Percentiles rank a stretch among this genome's conserved stretches.
Evolutionary conservation across 2,329 filamentous ascomycete genomes (phyloP).

Genomic region (Helotiales sp.): DNA sequence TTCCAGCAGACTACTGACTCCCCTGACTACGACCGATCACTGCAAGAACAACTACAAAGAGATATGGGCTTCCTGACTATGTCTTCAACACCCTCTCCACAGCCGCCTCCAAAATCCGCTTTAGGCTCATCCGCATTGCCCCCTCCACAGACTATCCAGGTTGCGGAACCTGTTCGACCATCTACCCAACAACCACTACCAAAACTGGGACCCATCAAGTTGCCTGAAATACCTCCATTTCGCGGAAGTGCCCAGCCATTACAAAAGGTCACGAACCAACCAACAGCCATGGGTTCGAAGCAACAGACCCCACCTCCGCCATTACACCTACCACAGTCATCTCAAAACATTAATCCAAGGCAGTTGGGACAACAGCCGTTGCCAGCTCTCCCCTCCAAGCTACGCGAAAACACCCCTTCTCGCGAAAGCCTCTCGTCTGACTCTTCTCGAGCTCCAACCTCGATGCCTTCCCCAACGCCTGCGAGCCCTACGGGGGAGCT

Average conservation of each 20-base stretch:
- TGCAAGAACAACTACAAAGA: constrained; percentile 63
- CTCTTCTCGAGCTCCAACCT: constrained; percentile 40
- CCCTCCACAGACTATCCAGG: constrained; percentile 20
- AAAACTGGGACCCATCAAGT: constrained; percentile 36
- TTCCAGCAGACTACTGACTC: constrained; percentile 47
- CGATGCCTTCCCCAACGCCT: constrained; percentile 58
- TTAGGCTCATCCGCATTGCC: constrained; percentile 25
- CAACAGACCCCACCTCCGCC: constrained; percentile 24
- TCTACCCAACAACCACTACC: constrained; percentile 36
- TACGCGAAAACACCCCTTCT: constrained; percentile 34
- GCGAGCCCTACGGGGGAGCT: constrained; percentile 66
- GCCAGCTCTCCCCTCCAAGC: constrained; percentile 35
- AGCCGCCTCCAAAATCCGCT: constrained; percentile 26
- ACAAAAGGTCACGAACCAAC: constrained; percentile 34
- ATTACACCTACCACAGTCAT: constrained; percentile 16
- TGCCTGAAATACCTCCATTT: constrained; percentile 39
- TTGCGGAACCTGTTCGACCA: constrained; percentile 26
- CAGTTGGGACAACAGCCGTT: constrained; percentile 32
- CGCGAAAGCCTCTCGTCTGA: constrained; percentile 29
- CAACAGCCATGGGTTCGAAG: constrained; percentile 27
- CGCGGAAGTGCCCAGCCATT: constrained; percentile 31
- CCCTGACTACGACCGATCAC: constrained; percentile 58
- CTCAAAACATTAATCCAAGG: constrained; percentile 32
- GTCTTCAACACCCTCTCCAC: constrained; percentile 30
- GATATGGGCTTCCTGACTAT: constrained; percentile 61